Evolutionary conservation across 371 early-diverging fungal genomes (phyloP), one percentile per base, ranked within the genome.

Genomic region (Rhizopus delemar): DNA sequence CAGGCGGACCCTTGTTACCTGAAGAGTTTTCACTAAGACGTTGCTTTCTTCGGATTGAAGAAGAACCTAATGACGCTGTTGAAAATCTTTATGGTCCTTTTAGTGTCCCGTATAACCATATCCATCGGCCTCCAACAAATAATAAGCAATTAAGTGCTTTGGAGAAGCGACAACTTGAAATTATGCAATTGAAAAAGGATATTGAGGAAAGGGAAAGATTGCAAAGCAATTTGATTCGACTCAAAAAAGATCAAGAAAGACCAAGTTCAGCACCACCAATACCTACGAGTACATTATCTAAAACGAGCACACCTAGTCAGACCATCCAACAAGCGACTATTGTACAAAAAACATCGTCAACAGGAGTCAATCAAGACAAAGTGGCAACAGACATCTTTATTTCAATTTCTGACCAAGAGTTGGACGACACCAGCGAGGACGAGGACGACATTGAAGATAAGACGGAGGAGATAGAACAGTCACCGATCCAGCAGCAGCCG

Each of bases 41-140:
- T 15, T 48, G 48, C 15, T 9, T 48, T 48, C 9, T 48, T n/a
- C 29, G 12, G 15, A 16, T 22, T 29, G 9, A 28, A 48, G 48
- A 48, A 8, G 48, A 48, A 29, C 48, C 16, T 29, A 48, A 54
- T 5, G 41, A 54, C 4, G 29, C 7, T 0, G 49, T 63, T n/a
- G 58, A 58, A 31, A 41, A 28, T 31, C 53, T 63, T 48, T 63
- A 58, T 36, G 64, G 64, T 3, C 64, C 64, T 0, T 63, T 63
- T 36, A 39, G n/a, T 6, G 5, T 38, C 3, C 33, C 22, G 6
- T n/a, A 22, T 8, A 51, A 52, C n/a, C 35, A 29, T 22, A 46
- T 4, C 33, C 53, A 9, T 45, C 34, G 45, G n/a, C 45, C 16
- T 3, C 16, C 28, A n/a, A 46, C 11, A 7, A 49, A 38, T 32